Percentiles rank a stretch among this genome's conserved stretches.
Conservation (phyloP, 345 rosid species). For the Salix arbutifolia region DNA sequence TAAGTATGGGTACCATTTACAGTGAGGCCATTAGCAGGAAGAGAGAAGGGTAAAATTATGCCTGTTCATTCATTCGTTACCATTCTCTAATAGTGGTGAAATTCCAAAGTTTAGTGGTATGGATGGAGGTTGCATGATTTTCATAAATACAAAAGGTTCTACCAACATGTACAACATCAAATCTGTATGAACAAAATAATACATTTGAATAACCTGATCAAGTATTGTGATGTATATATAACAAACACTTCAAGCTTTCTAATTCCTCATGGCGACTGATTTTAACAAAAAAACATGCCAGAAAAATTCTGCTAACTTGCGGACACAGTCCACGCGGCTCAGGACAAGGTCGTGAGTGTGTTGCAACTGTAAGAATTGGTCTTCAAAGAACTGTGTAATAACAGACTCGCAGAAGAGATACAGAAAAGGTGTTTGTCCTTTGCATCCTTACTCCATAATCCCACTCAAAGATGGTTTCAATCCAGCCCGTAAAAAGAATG, state of each 20-base stretch:
- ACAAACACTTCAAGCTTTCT: conserved; percentile 4
- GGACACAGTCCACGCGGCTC: neutral
- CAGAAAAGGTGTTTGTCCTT: neutral
- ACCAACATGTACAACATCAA: conserved; percentile 11
- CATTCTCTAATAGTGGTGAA: conserved; percentile 1
- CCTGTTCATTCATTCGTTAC: neutral
- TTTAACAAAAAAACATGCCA: neutral
- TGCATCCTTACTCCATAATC: neutral
- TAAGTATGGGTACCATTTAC: neutral
- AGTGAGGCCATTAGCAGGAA: neutral
- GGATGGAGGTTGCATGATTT: neutral
- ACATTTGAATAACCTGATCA: neutral
- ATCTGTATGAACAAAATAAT: conserved; percentile 10
- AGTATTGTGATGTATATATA: neutral
- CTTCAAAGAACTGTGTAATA: conserved; percentile 2
- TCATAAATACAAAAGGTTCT: neutral
- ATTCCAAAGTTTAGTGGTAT: neutral
- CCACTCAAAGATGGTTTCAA: conserved; percentile 5
- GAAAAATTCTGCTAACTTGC: neutral
- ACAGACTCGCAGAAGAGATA: conserved; percentile 5
- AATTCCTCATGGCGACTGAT: neutral
- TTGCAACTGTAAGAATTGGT: neutral
- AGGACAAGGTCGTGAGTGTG: neutral
- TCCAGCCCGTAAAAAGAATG: conserved; percentile 12
- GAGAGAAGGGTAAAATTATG: neutral